Evolutionary conservation across 768 basidiomycete species (phyloP), one percentile per base, ranked within the genome.

Genomic region (Suillus ampliporus): DNA sequence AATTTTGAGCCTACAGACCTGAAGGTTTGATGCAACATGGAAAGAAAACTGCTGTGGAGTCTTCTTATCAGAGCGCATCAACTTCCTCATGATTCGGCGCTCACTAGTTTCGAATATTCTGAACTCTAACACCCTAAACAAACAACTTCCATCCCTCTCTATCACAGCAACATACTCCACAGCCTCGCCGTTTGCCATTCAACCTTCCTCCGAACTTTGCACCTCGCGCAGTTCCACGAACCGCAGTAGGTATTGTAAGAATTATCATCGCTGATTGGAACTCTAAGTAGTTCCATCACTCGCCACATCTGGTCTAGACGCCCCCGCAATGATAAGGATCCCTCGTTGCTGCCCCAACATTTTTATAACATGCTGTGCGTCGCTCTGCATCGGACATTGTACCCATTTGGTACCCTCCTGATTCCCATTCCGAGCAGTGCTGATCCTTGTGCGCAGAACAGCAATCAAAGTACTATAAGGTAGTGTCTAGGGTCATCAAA

Each of bases 211-310:
- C 90, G 34, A 81, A 77, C 17, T 65, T 75, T 2, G 85, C 82
- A 44, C 79, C 74, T 48, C 74, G 80, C 3, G 98, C 73, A 0
- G 91, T 89, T n/a, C 84, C 85, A 67, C 88, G 90, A 17, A 98
- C 95, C 0, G 87, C 91, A 8, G 86, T 82, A 2, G 97, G 96
- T 95, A 99, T 98, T 72, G 96, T 93, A 92, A 0, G 97, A 96
- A 28, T 95, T 99, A 69, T 5, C n/a, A 38, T n/a, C n/a, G n/a
- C n/a, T n/a, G n/a, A n/a, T 8, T 19, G 26, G 26, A 19, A 31
- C 17, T 65, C n/a, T 50, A 9, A 13, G 37, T n/a, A n/a, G n/a
- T n/a, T 40, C 5, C 17, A 58, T 62, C 40, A 54, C 35, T 69
- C 46, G 61, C 57, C 60, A 51, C 44, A 47, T 23, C 4, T n/a